Conservation (phyloP, 495 filamentous ascomycete genomes). For the Hypoxylon trugodes region DNA sequence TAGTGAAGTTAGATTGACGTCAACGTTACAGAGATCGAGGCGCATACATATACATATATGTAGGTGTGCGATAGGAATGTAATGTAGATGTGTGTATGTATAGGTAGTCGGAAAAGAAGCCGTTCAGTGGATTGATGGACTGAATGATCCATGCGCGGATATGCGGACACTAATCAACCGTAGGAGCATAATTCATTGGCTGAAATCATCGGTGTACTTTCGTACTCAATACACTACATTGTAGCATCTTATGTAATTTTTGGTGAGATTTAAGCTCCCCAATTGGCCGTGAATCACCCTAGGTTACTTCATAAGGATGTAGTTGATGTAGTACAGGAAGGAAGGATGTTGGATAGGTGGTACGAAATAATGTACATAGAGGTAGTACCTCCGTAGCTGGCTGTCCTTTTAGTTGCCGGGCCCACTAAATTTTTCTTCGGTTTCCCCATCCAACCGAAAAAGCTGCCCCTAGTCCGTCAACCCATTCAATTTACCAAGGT, state of each 20-base stretch:
- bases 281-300: constrained; percentile 25
- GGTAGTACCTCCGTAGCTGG: constrained; percentile 16
- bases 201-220: too few species aligned
- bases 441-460: constrained; percentile 39
- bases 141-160: constrained; percentile 15
- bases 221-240: too few species aligned
- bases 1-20: constrained; percentile 23
- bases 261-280: constrained; percentile 27
- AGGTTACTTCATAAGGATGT: not conserved
- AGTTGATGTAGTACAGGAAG: not conserved
- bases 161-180: constrained; percentile 30
- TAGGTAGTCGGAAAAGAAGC: constrained; percentile 7
- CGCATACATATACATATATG: too few species aligned
- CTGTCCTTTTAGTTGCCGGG: constrained; percentile 23
- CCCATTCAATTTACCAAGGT: constrained; percentile 37
- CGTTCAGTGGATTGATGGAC: not conserved
- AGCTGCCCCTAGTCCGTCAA: constrained; percentile 35
- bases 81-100: not conserved
- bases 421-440: constrained; percentile 39
- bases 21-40: constrained; percentile 14
- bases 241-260: constrained; percentile 6
- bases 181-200: constrained; percentile 9
- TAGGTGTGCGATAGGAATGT: too few species aligned
- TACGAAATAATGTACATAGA: not conserved
- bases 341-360: constrained; percentile 1